A percentile compares a stretch with the other conserved stretches of the same genome.
Evolutionary conservation across 1,284 basidiomycete species (phyloP).

Genomic region (Omphalotus olearius): DNA sequence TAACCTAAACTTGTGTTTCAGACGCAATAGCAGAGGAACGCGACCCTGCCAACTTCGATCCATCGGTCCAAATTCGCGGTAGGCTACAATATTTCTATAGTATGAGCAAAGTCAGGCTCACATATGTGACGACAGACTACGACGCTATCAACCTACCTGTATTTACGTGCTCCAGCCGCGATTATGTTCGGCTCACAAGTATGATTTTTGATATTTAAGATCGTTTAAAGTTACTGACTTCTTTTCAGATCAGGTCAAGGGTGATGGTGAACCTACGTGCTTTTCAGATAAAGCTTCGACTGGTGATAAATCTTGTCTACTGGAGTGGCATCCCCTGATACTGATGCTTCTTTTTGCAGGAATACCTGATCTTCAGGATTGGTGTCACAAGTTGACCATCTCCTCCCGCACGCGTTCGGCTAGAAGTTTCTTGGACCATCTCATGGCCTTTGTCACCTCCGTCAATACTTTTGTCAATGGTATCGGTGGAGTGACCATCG

Average conservation of each 20-base stretch:
- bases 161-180: slow-evolving; percentile 57
- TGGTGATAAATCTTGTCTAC: background rate
- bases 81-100: slow-evolving; percentile 16
- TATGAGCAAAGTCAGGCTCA: background rate
- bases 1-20: slow-evolving; percentile 17
- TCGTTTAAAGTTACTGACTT: slow-evolving; percentile 9
- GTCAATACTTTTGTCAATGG: slow-evolving; percentile 46
- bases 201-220: slow-evolving; percentile 11
- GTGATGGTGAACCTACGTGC: slow-evolving; percentile 53
- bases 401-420: slow-evolving; percentile 52
- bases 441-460: slow-evolving; percentile 44
- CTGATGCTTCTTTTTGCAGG: slow-evolving; percentile 29
- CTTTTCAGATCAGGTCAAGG: slow-evolving; percentile 45
- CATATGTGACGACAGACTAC: slow-evolving; percentile 37
- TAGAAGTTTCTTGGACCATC: slow-evolving; percentile 39
- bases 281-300: slow-evolving; percentile 39
- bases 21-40: slow-evolving; percentile 52
- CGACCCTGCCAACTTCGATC: slow-evolving; percentile 54
- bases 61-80: slow-evolving; percentile 46
- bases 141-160: slow-evolving; percentile 55
- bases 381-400: slow-evolving; percentile 54
- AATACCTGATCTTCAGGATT: slow-evolving; percentile 51
- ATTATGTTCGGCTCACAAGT: slow-evolving; percentile 55
- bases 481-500: slow-evolving; percentile 44
- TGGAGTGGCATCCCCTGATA: background rate